Conservation (phyloP, 139 green algal species). For the Chlorella sorokiniana region DNA sequence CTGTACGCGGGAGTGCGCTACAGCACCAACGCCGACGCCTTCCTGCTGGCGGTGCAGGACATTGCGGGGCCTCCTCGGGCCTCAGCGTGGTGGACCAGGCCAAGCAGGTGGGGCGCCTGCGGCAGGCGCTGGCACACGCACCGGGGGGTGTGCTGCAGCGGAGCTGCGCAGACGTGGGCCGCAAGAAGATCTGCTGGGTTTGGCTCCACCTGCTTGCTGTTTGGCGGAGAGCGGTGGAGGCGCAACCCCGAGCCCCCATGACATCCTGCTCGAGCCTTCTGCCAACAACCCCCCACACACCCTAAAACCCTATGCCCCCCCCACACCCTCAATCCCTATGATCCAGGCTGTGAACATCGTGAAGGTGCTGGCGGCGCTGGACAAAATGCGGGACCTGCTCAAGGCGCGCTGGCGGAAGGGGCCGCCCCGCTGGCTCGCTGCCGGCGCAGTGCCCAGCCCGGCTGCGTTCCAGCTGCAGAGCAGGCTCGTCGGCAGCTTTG, state of each 20-base stretch:
- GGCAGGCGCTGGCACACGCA: neutral
- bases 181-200: too few relatives aligned
- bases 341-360: slow-evolving; percentile 24
- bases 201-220: neutral
- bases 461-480: too few relatives aligned
- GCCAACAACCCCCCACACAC: too few relatives aligned
- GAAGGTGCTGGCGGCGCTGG: slow-evolving; percentile 41
- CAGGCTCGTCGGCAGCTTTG: too few relatives aligned
- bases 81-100: slow-evolving; percentile 40
- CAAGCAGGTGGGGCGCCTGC: slow-evolving; percentile 8
- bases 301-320: too few relatives aligned
- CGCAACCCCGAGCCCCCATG: too few relatives aligned
- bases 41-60: slow-evolving; percentile 37
- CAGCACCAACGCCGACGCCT: slow-evolving; percentile 22
- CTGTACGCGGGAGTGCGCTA: slow-evolving; percentile 20
- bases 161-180: too few relatives aligned
- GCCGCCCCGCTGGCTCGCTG: too few relatives aligned
- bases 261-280: too few relatives aligned
- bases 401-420: slow-evolving; percentile 9
- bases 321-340: neutral
- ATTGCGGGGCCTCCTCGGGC: slow-evolving; percentile 26
- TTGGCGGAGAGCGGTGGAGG: too few relatives aligned
- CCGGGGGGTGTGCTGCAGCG: too few relatives aligned
- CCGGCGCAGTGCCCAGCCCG: too few relatives aligned
- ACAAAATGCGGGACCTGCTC: slow-evolving; percentile 34